Base-by-base conservation (phyloP, 2,329 filamentous ascomycete genomes). In the Mollisia scopiformis region DNA sequence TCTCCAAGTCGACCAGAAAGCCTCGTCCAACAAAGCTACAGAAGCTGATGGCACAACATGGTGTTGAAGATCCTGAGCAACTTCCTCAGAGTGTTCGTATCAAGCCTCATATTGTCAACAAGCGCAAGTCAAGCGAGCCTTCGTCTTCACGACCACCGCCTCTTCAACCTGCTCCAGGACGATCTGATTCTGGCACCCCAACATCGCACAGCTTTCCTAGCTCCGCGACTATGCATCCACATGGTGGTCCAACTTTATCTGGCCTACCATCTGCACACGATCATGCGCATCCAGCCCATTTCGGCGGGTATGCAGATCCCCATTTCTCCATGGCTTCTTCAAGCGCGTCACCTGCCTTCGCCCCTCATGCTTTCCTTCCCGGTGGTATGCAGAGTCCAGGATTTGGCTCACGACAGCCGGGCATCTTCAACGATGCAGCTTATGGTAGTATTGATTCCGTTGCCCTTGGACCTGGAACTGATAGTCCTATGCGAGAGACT, bases 1-100 rank as follows among this genome's bases (percentile, higher is more conserved):
- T 89, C 16, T 98, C 94, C 0, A 85, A 93, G 64, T 97, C 93
- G 53, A 99, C 95, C 4, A 86, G 95, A 61, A 99, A 99, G 76
- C 95, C 95, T 41, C 88, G 95, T 8, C 95, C 95, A 8, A 99
- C 95, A 0, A 99, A 99, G 77, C 86, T 97, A 66, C 94, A 98
- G 75, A 98, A 97, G 79, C 85, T 98, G 71, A 89, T 99, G 81
- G 88, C 88, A 1, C 90, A 95, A 69, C 87, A 95, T 63, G 93
- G 93, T 2, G 92, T 98, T 13, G 89, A 93, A 3, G 92, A 96
- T 67, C 92, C 92, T 0, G 94, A 98, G 57, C 91, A 97, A 67
- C 82, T 99, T 4, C 95, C 95, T 0, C 88, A 93, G 63, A 87
- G 91, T 67, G 58, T 73, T 23, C 64, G 69, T 14, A 70, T 68